Base-by-base conservation (phyloP, 768 basidiomycete genomes). In the Stropharia rugosoannulata region DNA sequence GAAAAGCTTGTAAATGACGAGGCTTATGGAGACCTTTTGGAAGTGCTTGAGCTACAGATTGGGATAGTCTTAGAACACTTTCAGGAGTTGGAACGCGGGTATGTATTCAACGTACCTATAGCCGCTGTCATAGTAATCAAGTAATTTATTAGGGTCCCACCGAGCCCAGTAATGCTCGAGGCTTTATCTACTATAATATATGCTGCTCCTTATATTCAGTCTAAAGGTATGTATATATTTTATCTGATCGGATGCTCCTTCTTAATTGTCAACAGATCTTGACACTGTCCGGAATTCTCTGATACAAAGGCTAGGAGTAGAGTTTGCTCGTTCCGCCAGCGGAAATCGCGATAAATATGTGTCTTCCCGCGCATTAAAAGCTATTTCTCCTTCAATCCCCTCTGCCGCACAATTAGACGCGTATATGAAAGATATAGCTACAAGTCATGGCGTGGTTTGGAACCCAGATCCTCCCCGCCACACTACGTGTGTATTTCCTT, bases 121-220 rank as follows among this genome's bases (percentile, higher is more conserved):
- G 42, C 35, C 45, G 12, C 37, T 40, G n/a, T 44, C n/a, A 44
- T 45, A 25, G 32, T 25, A 47, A 25, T 15, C 12, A 36, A 27
- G 16, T 12, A 41, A 22, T 37, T 32, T 48, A 46, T n/a, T 40
- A 46, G 53, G 13, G 36, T 41, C 19, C 56, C 67, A n/a, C 75
- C 76, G 40, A 84, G 81, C 45, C 82, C 83, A 3, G 64, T 70
- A 35, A 65, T 87, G 10, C 66, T 81, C n/a, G 88, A 90, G 67
- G 87, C 89, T 18, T 81, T 81, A 15, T 84, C 86, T 11, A 87
- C 79, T 53, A 78, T 90, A 56, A 83, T 91, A 51, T 83, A 78
- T 60, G 81, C 85, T 5, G 79, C 83, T 1, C 80, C 82, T 19
- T 75, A 77, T 42, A 67, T 78, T 3, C 81, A 82, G 25, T 82